A percentile compares a stretch with the other conserved stretches of the same genome.
Conservation (phyloP, 495 filamentous ascomycete species). For the Xylaria venustula region DNA sequence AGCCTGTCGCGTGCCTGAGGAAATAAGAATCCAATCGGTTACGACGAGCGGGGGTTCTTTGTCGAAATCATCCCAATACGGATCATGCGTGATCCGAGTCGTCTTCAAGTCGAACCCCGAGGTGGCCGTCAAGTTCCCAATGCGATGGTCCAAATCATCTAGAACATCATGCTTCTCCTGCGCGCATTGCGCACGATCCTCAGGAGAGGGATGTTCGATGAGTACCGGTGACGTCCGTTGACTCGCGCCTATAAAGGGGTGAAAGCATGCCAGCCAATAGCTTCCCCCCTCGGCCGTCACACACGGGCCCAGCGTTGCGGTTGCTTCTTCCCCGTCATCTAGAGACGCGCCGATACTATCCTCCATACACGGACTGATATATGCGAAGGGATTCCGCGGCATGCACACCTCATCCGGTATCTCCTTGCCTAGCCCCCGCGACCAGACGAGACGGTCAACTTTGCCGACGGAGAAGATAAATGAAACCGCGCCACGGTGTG, state of each 20-base stretch:
- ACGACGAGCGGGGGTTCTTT: constrained; percentile 29
- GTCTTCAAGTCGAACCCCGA: constrained; percentile 31
- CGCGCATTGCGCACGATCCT: constrained; percentile 22
- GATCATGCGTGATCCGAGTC: constrained; percentile 31
- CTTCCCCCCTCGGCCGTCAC: constrained; percentile 19
- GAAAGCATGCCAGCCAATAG: constrained; percentile 31
- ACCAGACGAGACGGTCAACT: constrained; percentile 29
- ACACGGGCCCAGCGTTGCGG: constrained; percentile 29
- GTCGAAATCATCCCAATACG: constrained; percentile 31
- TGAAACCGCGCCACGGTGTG: constrained; percentile 13
- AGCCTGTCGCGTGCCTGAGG: constrained; percentile 23
- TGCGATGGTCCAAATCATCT: constrained; percentile 8
- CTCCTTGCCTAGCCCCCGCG: constrained; percentile 23
- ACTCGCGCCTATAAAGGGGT: constrained; percentile 27
- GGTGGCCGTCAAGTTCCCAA: constrained; percentile 26
- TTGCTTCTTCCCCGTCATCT: constrained; percentile 23
- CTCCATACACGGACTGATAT: constrained; percentile 29
- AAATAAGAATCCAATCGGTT: constrained; percentile 31
- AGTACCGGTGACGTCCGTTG: constrained; percentile 14
- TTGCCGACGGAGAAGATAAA: constrained; percentile 27
- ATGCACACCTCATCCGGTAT: constrained; percentile 29
- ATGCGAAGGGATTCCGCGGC: constrained; percentile 31
- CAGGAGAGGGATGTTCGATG: constrained; percentile 30
- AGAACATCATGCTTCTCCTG: constrained; percentile 21
- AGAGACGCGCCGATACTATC: constrained; percentile 29